Conservation (phyloP, 2,329 filamentous ascomycete genomes). For the Neocatenulostroma microsporum region DNA sequence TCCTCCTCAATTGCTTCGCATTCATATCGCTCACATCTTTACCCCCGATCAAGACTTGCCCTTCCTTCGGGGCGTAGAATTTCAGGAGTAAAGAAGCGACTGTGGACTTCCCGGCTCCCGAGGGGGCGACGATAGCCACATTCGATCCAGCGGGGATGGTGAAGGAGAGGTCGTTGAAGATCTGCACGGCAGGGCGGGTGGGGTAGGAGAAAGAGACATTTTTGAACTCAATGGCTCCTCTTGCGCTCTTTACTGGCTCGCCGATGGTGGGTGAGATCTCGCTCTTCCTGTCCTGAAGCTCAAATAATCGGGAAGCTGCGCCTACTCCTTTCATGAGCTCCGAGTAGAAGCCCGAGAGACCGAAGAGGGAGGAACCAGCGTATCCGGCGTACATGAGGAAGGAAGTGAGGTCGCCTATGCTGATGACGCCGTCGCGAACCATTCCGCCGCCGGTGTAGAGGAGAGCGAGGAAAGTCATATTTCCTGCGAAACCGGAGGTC, state of each 20-base stretch:
- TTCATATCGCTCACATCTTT: constrained; percentile 80
- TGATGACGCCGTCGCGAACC: constrained; percentile 78
- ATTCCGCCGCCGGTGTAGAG: constrained; percentile 85
- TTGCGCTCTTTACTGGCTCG: constrained; percentile 67
- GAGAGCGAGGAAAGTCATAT: constrained; percentile 89
- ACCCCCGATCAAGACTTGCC: constrained; percentile 74
- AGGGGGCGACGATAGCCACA: constrained; percentile 92
- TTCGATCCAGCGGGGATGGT: constrained; percentile 89
- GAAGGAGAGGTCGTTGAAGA: constrained; percentile 84
- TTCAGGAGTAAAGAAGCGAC: constrained; percentile 84
- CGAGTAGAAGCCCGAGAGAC: constrained; percentile 90
- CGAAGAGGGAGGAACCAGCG: constrained; percentile 78
- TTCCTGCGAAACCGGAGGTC: constrained; percentile 80
- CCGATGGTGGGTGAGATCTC: constrained; percentile 84
- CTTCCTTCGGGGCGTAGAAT: constrained; percentile 78
- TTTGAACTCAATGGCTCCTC: constrained; percentile 80
- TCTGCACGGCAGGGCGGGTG: constrained; percentile 80
- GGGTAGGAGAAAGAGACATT: constrained; percentile 87
- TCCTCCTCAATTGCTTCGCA: constrained; percentile 80
- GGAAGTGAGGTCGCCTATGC: constrained; percentile 83
- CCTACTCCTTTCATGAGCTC: constrained; percentile 99
- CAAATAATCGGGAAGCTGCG: constrained; percentile 90
- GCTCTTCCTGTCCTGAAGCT: constrained; percentile 83
- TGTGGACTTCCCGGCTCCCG: constrained; percentile 91
- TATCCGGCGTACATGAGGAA: constrained; percentile 99